Evolutionary conservation across 1,284 basidiomycete species (phyloP).

Genomic region (Wallemia ichthyophaga): DNA sequence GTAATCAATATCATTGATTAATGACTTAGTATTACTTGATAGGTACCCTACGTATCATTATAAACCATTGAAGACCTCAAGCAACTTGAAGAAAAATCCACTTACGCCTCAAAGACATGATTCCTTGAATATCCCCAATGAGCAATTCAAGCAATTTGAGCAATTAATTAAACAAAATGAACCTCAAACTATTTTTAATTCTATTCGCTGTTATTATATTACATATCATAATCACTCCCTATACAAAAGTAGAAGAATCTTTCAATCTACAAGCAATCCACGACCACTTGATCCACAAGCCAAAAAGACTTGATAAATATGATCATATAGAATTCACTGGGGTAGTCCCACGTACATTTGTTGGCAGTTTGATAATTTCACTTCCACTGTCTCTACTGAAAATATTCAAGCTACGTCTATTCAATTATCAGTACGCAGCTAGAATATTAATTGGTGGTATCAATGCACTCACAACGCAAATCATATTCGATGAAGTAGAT

Average conservation of each 20-base stretch:
- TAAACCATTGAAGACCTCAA: neutral
- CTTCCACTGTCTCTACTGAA: neutral
- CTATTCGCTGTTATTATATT: constrained; percentile 27
- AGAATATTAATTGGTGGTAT: constrained; percentile 38
- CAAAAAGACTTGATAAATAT: constrained; percentile 27
- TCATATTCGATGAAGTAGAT: neutral
- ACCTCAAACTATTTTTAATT: constrained; percentile 21
- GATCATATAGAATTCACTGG: constrained; percentile 75
- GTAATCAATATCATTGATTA: neutral
- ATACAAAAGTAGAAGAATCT: constrained; percentile 89
- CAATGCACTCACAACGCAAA: constrained; percentile 24
- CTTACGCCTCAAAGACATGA: too few species aligned
- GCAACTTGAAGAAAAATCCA: too few species aligned
- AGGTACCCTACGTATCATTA: neutral
- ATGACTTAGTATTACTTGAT: neutral
- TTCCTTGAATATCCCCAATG: too few species aligned
- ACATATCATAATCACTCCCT: constrained; percentile 50
- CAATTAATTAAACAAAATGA: neutral
- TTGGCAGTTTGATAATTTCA: constrained; percentile 25
- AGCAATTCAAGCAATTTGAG: too few species aligned
- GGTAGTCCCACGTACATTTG: constrained; percentile 59
- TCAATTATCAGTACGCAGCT: constrained; percentile 26
- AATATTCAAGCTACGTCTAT: constrained; percentile 31
- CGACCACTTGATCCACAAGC: constrained; percentile 52
- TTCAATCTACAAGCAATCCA: constrained; percentile 80